Evolutionary conservation across 2,329 filamentous ascomycete genomes (phyloP).

Genomic region (Colletotrichum orchidophilum): DNA sequence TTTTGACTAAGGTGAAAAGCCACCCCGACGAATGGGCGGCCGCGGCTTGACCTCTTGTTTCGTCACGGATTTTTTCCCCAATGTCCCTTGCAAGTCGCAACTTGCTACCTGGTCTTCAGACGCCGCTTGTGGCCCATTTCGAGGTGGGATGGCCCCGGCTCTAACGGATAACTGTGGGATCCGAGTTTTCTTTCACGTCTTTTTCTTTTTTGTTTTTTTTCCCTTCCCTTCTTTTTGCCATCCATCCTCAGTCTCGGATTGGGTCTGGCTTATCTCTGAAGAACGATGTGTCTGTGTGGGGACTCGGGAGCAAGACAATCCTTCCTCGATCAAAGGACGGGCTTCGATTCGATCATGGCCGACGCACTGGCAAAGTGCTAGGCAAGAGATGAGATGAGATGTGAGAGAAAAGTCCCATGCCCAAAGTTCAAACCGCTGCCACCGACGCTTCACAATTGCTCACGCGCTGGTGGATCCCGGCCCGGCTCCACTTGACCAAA

Average conservation of each 20-base stretch:
- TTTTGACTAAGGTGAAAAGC: neutral
- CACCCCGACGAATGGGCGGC: conserved; percentile 22
- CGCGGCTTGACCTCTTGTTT: conserved; percentile 33
- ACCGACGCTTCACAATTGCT: conserved; percentile 27
- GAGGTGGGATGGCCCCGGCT: conserved; percentile 19
- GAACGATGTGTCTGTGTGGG: neutral
- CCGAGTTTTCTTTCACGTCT: neutral
- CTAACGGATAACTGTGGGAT: neutral
- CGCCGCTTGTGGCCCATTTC: neutral
- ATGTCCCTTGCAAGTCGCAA: neutral
- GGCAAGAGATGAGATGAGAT: conserved; percentile 29
- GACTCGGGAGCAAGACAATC: neutral
- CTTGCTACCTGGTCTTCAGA: conserved; percentile 11
- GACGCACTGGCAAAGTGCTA: neutral
- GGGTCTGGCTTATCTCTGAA: conserved; percentile 9
- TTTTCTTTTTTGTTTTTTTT: neutral
- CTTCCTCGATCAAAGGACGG: conserved; percentile 9
- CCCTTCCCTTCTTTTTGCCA: neutral
- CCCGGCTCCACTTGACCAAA: neutral
- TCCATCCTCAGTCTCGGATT: neutral
- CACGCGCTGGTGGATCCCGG: conserved; percentile 28
- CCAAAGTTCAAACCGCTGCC: conserved; percentile 5
- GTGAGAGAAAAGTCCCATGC: conserved; percentile 19
- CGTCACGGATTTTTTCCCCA: conserved; percentile 26
- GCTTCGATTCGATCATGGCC: neutral